A percentile compares a stretch with the other conserved stretches of the same genome.
phyloP scores from a whole-genome alignment of 164 flowering plant species.

The Dillenia suffruticosa region DNA sequence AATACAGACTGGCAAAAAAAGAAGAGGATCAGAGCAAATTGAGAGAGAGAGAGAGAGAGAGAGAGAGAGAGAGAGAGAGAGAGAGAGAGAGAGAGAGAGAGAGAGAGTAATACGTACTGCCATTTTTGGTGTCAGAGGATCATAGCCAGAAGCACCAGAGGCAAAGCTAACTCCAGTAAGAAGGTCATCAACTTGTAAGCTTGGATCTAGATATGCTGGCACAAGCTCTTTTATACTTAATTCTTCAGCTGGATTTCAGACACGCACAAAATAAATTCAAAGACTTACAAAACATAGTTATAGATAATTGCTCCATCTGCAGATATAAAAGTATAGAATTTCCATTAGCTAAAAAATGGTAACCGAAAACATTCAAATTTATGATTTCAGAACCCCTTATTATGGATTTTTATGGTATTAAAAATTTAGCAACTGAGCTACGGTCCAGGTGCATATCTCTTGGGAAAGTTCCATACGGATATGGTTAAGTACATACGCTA shows the following conservation, averaged over 20 bases:
- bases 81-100: background rate
- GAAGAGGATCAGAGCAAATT: background rate
- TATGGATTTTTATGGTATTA: too few species aligned
- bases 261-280: too few species aligned
- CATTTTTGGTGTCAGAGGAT: conserved; percentile 30
- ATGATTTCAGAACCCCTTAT: too few species aligned
- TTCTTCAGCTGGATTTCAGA: conserved; percentile 20
- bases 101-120: conserved; percentile 15
- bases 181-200: conserved; percentile 31
- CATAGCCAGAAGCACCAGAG: conserved; percentile 52
- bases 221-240: conserved; percentile 38
- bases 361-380: background rate
- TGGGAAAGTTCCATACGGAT: too few species aligned
- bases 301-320: too few species aligned
- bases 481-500: too few species aligned
- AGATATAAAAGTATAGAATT: too few species aligned
- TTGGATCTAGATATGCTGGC: conserved; percentile 50
- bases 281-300: too few species aligned
- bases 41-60: background rate
- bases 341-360: too few species aligned
- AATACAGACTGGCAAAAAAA: background rate
- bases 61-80: background rate
- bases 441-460: too few species aligned
- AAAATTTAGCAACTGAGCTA: too few species aligned
- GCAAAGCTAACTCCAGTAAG: conserved; percentile 60